Evolutionary conservation across 2,329 filamentous ascomycete species (phyloP), one percentile per base, ranked within the genome.

Genomic region (Plenodomus biglobosus): DNA sequence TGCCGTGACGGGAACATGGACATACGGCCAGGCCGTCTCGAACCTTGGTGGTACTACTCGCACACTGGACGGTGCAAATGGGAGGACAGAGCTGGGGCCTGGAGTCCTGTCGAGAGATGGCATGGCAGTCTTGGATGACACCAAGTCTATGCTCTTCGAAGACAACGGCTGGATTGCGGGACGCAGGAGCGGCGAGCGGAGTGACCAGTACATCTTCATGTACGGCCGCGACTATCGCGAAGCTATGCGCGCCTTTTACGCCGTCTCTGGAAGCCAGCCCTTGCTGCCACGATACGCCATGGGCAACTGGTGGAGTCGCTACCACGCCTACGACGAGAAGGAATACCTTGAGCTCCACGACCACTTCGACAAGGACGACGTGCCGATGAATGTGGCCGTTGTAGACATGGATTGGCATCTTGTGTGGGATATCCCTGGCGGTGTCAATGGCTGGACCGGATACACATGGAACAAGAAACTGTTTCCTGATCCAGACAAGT

Each of bases 341-440:
- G 80, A 83, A 54, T 86, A 85, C 57, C 51, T 85, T 2, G 66
- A 70, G 13, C 71, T 86, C 15, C 80, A 86, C 73, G 79, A 83
- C 45, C 73, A 75, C 41, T 85, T 86, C 53, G 62, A 70, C 3
- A 65, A 69, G 8, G 68, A 80, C 19, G 65, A 73, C 0, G 76
- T 86, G 6, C 84, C 84, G 0, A 69, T 86, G 32, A 80, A 76
- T 4, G 81, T 85, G 5, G 82, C 78, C 1, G 81, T 85, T 0
- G 66, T 86, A 3, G 84, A 86, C 58, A 86, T 86, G 83, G 84
- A 85, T 62, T 86, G 83, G 84, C 84, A 86, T 66, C 64, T 78
- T 37, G 81, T 84, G 1, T 53, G 58, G 53, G 62, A 75, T 65
- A 10, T 62, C 21, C 64, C 55, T 16, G 53, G 58, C 10, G 63